phyloP scores from a whole-genome alignment of 1,284 basidiomycete species.

The Ganoderma sinense region DNA sequence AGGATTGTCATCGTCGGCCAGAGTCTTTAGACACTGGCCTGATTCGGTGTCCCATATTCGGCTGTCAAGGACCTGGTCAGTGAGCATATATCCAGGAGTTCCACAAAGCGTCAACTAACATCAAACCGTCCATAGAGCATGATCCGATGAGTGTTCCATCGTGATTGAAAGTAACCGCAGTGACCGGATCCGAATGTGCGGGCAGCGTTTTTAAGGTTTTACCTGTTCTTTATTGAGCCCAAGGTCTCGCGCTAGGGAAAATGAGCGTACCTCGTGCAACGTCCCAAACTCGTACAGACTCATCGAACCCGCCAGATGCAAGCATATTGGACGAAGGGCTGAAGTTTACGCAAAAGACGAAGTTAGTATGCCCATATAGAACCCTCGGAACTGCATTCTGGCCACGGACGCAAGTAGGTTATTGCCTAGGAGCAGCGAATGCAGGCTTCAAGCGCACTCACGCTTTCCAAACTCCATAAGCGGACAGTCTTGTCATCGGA shows the following conservation, averaged over 20 bases:
- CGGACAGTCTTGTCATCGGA: conserved; percentile 90
- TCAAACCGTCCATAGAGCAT: conserved; percentile 94
- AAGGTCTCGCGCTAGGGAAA: background rate
- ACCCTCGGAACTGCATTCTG: conserved; percentile 68
- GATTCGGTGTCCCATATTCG: conserved; percentile 97
- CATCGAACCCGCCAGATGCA: conserved; percentile 94
- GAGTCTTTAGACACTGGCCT: conserved; percentile 96
- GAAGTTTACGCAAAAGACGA: conserved; percentile 93
- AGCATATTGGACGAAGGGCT: conserved; percentile 90
- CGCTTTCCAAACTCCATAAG: conserved; percentile 76
- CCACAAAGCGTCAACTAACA: conserved; percentile 62
- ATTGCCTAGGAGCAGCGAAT: background rate
- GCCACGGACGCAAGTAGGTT: background rate
- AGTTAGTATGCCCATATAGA: conserved; percentile 89
- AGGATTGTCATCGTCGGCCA: conserved; percentile 95
- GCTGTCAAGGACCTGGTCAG: conserved; percentile 50
- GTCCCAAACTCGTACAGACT: conserved; percentile 96
- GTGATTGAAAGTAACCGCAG: conserved; percentile 90
- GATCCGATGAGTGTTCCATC: conserved; percentile 96
- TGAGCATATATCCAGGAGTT: background rate
- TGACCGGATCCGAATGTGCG: conserved; percentile 97
- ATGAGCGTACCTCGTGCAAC: conserved; percentile 77
- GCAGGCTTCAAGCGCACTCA: background rate
- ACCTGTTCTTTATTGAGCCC: conserved; percentile 51
- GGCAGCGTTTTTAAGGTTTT: conserved; percentile 84